phyloP scores from a whole-genome alignment of 2,329 filamentous ascomycete genomes.

The Ilyonectria robusta region DNA sequence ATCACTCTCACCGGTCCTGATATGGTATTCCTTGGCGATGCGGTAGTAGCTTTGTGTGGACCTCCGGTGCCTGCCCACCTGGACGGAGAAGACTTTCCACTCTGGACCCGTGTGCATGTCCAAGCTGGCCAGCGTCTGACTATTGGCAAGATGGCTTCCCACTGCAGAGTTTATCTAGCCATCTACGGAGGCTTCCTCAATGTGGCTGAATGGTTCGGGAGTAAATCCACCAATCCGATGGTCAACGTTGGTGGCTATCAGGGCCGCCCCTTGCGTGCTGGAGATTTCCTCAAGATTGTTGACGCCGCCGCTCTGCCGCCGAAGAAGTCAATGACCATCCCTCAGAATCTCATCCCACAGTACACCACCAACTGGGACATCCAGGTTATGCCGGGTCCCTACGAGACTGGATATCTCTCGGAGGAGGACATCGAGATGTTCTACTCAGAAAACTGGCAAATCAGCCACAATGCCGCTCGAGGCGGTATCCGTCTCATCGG shows the following conservation, averaged over 20 bases:
- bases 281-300: conserved; percentile 34
- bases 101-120: conserved; percentile 69
- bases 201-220: conserved; percentile 71
- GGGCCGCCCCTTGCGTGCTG: conserved; percentile 66
- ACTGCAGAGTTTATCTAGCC: conserved; percentile 70
- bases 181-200: conserved; percentile 53
- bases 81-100: conserved; percentile 63
- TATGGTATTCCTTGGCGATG: conserved; percentile 67
- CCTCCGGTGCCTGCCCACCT: conserved; percentile 66
- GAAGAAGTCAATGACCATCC: not conserved
- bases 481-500: conserved; percentile 73
- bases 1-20: conserved; percentile 73
- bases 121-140: conserved; percentile 62
- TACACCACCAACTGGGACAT: conserved; percentile 35
- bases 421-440: conserved; percentile 69
- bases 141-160: conserved; percentile 65
- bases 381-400: conserved; percentile 51
- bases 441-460: conserved; percentile 70
- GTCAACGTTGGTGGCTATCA: conserved; percentile 73
- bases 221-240: conserved; percentile 71
- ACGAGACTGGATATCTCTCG: conserved; percentile 50
- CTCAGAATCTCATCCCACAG: conserved; percentile 14
- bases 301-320: conserved; percentile 3
- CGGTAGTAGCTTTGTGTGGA: conserved; percentile 70
- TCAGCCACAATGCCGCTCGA: conserved; percentile 73